A percentile compares a stretch with the other conserved stretches of the same genome.
phyloP scores from a whole-genome alignment of 371 early-diverging fungal genomes.

The Rhizopus stolonifer region DNA sequence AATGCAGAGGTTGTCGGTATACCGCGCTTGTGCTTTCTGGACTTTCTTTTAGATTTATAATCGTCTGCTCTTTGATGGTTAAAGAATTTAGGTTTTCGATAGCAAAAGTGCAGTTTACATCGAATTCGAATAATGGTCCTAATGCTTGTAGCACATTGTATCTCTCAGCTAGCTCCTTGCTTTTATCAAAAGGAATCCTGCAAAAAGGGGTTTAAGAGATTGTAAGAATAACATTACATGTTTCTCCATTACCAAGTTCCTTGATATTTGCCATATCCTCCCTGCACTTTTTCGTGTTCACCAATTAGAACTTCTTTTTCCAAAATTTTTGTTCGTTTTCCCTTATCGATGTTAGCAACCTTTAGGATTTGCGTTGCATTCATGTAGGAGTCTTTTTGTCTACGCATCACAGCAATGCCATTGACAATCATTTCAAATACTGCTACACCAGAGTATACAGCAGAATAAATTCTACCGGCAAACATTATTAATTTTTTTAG shows the following conservation, averaged over 20 bases:
- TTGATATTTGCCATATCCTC: constrained; percentile 97
- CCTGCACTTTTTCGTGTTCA: constrained; percentile 94
- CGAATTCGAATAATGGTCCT: constrained; percentile 65
- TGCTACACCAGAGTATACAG: constrained; percentile 82
- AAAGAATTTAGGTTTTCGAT: constrained; percentile 17
- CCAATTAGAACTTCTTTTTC: constrained; percentile 85
- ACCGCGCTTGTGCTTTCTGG: neutral
- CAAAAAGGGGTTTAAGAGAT: neutral
- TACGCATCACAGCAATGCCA: constrained; percentile 87
- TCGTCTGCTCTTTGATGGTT: constrained; percentile 33
- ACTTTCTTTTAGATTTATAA: neutral
- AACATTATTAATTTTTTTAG: constrained; percentile 11
- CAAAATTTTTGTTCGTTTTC: constrained; percentile 87
- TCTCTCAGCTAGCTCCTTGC: constrained; percentile 69
- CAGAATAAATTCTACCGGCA: constrained; percentile 52
- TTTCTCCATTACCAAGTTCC: constrained; percentile 75
- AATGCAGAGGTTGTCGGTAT: neutral
- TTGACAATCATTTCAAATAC: constrained; percentile 85
- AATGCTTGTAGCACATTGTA: constrained; percentile 65
- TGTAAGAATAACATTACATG: neutral
- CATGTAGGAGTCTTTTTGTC: constrained; percentile 85
- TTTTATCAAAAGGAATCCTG: constrained; percentile 84
- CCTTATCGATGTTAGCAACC: constrained; percentile 94
- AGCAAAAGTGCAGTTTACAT: constrained; percentile 34
- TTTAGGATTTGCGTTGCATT: constrained; percentile 98